Evolutionary conservation across 2,329 filamentous ascomycete genomes (phyloP), one percentile per base, ranked within the genome.

Genomic region (Colletotrichum graminicola): DNA sequence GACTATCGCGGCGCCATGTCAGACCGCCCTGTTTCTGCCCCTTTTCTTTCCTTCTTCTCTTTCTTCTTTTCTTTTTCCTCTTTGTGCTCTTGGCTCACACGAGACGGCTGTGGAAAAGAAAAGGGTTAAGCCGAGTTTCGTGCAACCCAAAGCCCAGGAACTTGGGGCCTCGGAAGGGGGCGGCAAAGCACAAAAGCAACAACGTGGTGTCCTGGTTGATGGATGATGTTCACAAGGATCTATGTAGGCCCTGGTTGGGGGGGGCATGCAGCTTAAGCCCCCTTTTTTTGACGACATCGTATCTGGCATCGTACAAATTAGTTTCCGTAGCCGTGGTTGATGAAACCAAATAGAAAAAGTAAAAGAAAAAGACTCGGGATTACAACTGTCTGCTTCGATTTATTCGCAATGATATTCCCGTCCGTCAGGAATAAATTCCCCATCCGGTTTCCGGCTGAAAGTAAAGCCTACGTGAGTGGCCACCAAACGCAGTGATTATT

Each of bases 191-290:
- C 54, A 51, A 39, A 65, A 57, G 64, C n/a, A 66, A 67, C 43
- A 71, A 67, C 67, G 64, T 71, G 67, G 57, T 71, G 68, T 57
- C 57, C 59, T 32, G 36, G 59, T 68, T 57, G 65, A 43, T 64
- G 61, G 68, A 68, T 68, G 64, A 71, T 71, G 59, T 71, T 71
- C 68, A 68, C 68, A 67, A 59, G 68, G 68, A 71, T 71, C 68
- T 62, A 43, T 39, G 39, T 29, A 43, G 23, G 47, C 39, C 68
- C 57, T 57, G 64, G 68, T 59, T 62, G 64, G 57, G 61, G 32
- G 41, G 64, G 36, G 59, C 56, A 52, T 47, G 57, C 64, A 68
- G 39, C 51, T 51, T 29, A 67, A 67, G 29, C 49, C 49, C 66
- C 36, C 55, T 54, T 62, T 71, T 67, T 67, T 71, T 57, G 45